Evolutionary conservation across 2,329 filamentous ascomycete species (phyloP), one percentile per base, ranked within the genome.

Genomic region (Ophiocordyceps sinensis): DNA sequence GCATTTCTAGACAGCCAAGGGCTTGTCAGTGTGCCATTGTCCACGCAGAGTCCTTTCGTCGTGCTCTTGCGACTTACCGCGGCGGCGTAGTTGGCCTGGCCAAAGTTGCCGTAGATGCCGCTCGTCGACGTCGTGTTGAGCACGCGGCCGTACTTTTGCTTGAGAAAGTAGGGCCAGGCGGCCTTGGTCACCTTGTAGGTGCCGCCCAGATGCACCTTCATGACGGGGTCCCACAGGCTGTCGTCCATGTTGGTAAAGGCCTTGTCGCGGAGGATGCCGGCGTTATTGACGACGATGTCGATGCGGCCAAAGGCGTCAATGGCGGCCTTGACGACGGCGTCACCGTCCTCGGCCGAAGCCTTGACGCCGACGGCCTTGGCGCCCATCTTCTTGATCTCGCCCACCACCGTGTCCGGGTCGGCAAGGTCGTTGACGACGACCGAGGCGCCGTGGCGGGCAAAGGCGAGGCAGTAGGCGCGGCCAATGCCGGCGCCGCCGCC

Each of bases 51-150:
- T 19, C n/a, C n/a, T n/a, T n/a, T n/a, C n/a, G n/a, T n/a, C 9
- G 6, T 9, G 15, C 6, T 9, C 11, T 4, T 5, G 5, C 11
- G 29, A 71, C 79, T 68, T 73, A 84, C 79, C 43, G 85, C 85
- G 44, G 89, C 85, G 47, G 91, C 76, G 63, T 98, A 98, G 73
- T 98, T 98, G 55, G 89, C 85, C 66, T 98, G 91, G 47, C 91
- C 91, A 60, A 98, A 98, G 75, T 95, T 98, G 53, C 91, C 91
- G 61, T 98, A 98, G 63, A 98, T 94, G 64, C 91, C 91, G 53
- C 84, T 93, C 38, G 91, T 96, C 30, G 86, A 94, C 34, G 91
- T 91, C 38, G 91, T 98, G 73, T 98, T 98, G 57, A 98, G 73
- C 46, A 98, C 79, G 55, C 91, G 86, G 51, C 91, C 91, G 56